Percentiles rank a stretch among this genome's conserved stretches.
Evolutionary conservation across 345 rosid genomes (phyloP).

Genomic region (Dipteronia sinensis): DNA sequence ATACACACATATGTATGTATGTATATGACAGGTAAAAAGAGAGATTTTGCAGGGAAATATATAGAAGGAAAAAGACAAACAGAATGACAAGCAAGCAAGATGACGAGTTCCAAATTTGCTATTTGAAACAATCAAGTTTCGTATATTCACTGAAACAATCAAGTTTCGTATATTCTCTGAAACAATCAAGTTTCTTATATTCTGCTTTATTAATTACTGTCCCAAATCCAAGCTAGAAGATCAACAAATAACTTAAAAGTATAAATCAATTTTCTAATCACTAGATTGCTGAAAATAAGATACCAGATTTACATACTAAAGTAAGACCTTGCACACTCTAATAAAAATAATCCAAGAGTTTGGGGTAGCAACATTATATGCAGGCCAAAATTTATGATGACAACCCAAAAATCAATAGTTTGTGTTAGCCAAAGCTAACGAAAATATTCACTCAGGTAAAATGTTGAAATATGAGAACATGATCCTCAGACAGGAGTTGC

Average conservation of each 20-base stretch:
- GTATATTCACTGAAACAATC: background rate
- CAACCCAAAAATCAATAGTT: background rate
- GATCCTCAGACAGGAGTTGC: background rate
- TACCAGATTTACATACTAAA: too few relatives aligned
- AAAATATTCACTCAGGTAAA: background rate
- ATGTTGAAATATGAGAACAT: background rate
- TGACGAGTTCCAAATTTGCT: background rate
- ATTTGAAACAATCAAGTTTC: background rate
- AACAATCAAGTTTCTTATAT: background rate
- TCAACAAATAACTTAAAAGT: background rate
- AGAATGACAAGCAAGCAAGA: background rate
- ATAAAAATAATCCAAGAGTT: background rate
- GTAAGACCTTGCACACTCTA: background rate
- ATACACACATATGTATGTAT: too few relatives aligned
- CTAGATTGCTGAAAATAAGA: background rate
- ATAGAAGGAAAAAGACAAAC: background rate
- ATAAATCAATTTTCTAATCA: background rate
- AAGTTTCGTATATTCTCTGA: background rate
- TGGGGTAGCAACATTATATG: background rate
- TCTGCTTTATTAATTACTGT: background rate
- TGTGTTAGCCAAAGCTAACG: background rate
- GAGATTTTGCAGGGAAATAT: background rate
- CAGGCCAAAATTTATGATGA: background rate
- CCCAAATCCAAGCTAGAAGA: constrained; percentile 1
- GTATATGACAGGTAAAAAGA: too few relatives aligned